Base-by-base conservation (phyloP, 352 stramenopile genomes). In the Pythium folliculosum region DNA sequence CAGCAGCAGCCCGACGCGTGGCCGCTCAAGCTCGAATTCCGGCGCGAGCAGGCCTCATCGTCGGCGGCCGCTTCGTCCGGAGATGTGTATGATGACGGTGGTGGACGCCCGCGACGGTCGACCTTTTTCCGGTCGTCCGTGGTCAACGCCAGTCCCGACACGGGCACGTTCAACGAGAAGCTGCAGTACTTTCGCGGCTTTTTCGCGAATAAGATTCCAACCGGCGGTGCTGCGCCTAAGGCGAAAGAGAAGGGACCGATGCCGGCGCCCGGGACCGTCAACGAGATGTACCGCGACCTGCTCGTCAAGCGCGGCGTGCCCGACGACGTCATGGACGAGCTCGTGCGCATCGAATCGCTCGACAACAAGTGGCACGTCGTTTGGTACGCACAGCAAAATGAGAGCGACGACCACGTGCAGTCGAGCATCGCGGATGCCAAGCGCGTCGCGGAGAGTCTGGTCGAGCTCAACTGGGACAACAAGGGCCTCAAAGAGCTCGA, bases 341-440 rank as follows among this genome's bases (percentile, higher is more conserved):
- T 95, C 14, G 80, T 93, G 58, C 86, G 86, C 2, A 95, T 95
- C 25, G 86, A 95, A 60, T 76, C 84, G 49, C 65, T 91, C 3
- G 86, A 95, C 48, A 92, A 86, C n/a, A 95, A 95, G 60, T 95
- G 86, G 86, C 81, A 92, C 59, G 82, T 93, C 0, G 86, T 92
- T 3, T 95, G 84, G 84, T 92, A 91, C 59, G 86, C 84, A 1
- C 84, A 95, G 63, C 83, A 91, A 64, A 83, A 95, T 59, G 86
- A 89, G 45, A 91, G 86, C 55, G 81, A 92, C 63, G 82, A 90
- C 27, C 75, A 87, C 61, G 78, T 70, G 13, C 78, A 88, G 44
- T 81, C 75, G 3, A 88, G 83, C 55, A 76, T 74, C 8, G 77
- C 72, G 0, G 77, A 95, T 32, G 86, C 86, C 0, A 77, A 79